phyloP scores from a whole-genome alignment of 768 basidiomycete genomes.

The Kwoniella dejecticola region DNA sequence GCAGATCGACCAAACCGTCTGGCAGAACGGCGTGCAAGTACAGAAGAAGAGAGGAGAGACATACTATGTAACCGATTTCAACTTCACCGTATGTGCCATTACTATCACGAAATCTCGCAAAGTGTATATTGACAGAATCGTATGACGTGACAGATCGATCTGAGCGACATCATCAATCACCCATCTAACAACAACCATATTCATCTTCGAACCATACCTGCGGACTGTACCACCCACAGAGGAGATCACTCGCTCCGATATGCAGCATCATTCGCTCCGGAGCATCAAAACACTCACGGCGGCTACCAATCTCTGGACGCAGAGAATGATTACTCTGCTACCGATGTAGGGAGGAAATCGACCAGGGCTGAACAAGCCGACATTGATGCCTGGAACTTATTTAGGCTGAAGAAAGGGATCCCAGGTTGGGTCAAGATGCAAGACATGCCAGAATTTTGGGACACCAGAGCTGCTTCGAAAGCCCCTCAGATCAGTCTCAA shows the following conservation, averaged over 20 bases:
- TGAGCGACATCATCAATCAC: slow-evolving; percentile 29
- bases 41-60: slow-evolving; percentile 30
- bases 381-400: slow-evolving; percentile 12
- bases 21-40: slow-evolving; percentile 56
- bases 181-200: slow-evolving; percentile 47
- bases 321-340: background rate
- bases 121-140: background rate
- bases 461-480: slow-evolving; percentile 28
- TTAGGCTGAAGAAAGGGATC: slow-evolving; percentile 28
- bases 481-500: background rate
- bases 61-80: slow-evolving; percentile 38
- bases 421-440: slow-evolving; percentile 56
- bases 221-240: slow-evolving; percentile 16
- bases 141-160: slow-evolving; percentile 45
- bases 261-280: slow-evolving; percentile 24
- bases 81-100: slow-evolving; percentile 46
- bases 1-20: slow-evolving; percentile 67
- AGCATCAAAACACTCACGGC: background rate
- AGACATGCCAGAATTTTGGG: slow-evolving; percentile 30
- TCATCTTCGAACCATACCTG: slow-evolving; percentile 55
- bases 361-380: slow-evolving; percentile 10
- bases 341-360: slow-evolving; percentile 17
- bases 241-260: slow-evolving; percentile 25
- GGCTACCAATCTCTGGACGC: slow-evolving; percentile 8
- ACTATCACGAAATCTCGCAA: too few relatives aligned